Evolutionary conservation across 139 green algal species (phyloP).

Genomic region (Tetradesmus lagerheimii): DNA sequence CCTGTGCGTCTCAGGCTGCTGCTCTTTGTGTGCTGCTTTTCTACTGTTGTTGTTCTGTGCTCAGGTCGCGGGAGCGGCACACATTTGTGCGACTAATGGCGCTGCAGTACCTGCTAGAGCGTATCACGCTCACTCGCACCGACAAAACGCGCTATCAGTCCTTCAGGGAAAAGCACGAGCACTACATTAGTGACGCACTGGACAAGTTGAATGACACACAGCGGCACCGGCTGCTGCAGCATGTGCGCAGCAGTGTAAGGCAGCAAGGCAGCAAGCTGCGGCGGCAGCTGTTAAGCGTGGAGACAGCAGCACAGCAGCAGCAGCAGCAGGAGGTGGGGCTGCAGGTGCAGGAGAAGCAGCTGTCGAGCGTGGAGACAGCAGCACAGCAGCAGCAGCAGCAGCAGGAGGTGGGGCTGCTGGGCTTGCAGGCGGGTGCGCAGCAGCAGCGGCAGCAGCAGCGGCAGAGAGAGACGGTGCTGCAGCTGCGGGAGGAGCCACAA

Average conservation of each 20-base stretch:
- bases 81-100: slow-evolving; percentile 40
- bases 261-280: neutral
- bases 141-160: neutral
- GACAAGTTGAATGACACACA: slow-evolving; percentile 13
- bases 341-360: neutral
- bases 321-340: neutral
- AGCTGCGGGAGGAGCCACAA: too few relatives aligned
- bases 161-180: slow-evolving; percentile 12
- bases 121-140: slow-evolving; percentile 22
- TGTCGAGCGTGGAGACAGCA: neutral
- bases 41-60: neutral
- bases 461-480: too few relatives aligned
- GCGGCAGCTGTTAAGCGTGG: neutral
- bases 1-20: too few relatives aligned
- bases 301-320: neutral
- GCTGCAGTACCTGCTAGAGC: slow-evolving; percentile 44
- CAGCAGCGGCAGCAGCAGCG: too few relatives aligned
- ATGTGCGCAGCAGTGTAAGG: neutral
- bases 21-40: too few relatives aligned
- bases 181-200: slow-evolving; percentile 33
- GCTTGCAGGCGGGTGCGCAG: too few relatives aligned
- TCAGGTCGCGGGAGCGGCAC: slow-evolving; percentile 41
- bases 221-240: neutral
- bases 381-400: too few relatives aligned
- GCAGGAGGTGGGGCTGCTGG: too few relatives aligned